Evolutionary conservation across 345 rosid genomes (phyloP).

Genomic region (Lepidium africanum): DNA sequence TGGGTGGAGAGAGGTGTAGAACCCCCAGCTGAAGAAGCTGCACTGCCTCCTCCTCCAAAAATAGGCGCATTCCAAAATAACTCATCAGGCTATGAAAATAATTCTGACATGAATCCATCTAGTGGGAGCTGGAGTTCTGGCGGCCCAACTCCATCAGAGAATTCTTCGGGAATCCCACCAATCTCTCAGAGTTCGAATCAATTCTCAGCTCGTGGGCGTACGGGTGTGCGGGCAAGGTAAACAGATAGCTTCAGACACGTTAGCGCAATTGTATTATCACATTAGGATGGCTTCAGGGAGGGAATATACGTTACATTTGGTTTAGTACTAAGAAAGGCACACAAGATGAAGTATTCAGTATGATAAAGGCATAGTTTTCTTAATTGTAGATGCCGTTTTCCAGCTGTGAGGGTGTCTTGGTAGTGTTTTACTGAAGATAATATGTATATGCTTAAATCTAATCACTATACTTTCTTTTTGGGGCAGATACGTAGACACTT

Average conservation of each 20-base stretch:
- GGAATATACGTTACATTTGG: background rate
- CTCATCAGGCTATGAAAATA: conserved; percentile 51
- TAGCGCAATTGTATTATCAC: background rate
- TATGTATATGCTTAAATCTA: background rate
- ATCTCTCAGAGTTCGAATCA: conserved; percentile 73
- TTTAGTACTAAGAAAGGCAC: background rate
- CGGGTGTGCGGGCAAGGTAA: conserved; percentile 90
- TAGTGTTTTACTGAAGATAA: background rate
- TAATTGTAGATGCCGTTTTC: background rate
- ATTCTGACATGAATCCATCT: conserved; percentile 27
- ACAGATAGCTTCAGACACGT: background rate
- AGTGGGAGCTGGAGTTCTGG: conserved; percentile 42
- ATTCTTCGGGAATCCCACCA: conserved; percentile 67
- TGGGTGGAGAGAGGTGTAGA: conserved; percentile 98
- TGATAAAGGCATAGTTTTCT: background rate
- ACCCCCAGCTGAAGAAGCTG: conserved; percentile 76
- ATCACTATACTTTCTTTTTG: background rate
- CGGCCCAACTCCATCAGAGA: conserved; percentile 43
- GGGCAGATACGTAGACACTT: conserved; percentile 28
- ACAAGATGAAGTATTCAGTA: background rate
- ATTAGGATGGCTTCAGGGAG: background rate
- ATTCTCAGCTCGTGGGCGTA: conserved; percentile 83
- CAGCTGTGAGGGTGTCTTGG: background rate
- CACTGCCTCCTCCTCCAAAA: conserved; percentile 85
- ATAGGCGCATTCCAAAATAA: conserved; percentile 60